Evolutionary conservation across 176 grass and related monocot genomes (phyloP).

Genomic region (Triticum urartu): DNA sequence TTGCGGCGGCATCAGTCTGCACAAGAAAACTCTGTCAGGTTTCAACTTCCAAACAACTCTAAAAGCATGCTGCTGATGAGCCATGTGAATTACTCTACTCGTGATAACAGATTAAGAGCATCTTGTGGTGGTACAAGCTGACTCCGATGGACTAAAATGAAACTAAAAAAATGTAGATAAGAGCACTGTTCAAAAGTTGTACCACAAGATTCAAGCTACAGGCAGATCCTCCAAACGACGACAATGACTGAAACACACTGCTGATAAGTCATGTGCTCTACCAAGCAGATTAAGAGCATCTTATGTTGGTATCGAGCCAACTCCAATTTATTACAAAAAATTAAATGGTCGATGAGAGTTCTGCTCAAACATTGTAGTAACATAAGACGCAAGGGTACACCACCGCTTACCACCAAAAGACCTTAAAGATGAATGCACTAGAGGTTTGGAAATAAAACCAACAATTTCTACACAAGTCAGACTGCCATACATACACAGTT

Average conservation of each 20-base stretch:
- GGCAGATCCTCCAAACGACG: not conserved
- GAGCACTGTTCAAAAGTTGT: not conserved
- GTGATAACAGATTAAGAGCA: not conserved
- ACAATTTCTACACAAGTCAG: not conserved
- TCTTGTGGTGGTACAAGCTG: not conserved
- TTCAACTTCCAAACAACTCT: not conserved
- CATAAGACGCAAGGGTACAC: not conserved
- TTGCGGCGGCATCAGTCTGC: slow-evolving; percentile 74
- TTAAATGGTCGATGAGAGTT: slow-evolving; percentile 11
- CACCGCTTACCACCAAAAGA: not conserved
- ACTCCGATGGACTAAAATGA: not conserved
- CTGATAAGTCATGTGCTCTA: not conserved
- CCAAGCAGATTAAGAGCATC: slow-evolving; percentile 3
- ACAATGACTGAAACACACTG: not conserved
- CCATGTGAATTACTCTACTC: not conserved
- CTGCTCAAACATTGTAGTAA: not conserved
- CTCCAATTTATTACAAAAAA: not conserved
- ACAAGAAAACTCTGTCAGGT: slow-evolving; percentile 29
- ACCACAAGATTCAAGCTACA: not conserved
- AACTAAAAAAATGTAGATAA: not conserved
- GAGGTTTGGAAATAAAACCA: not conserved
- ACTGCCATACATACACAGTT: not conserved
- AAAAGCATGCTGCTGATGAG: not conserved
- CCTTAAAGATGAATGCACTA: not conserved
- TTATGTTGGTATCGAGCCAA: not conserved